These are phyloP conservation scores for Wallacemonas rigidus DNA, from an alignment of 208 protist species.

Conservation along the genomic window DNA sequence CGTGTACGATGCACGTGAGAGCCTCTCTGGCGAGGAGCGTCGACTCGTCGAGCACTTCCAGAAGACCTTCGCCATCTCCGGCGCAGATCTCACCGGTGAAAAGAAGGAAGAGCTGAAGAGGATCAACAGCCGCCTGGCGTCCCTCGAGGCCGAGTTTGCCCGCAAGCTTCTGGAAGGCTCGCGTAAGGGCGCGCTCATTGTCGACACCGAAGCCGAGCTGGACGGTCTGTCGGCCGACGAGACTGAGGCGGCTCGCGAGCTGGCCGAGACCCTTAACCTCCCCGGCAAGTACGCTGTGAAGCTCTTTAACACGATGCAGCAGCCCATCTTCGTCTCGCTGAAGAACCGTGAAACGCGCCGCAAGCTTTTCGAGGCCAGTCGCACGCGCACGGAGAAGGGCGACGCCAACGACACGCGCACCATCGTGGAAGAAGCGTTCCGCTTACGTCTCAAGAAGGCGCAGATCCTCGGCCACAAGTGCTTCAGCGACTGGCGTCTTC, in stretches of 20 bases:
- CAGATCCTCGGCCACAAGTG: constrained; percentile 44
- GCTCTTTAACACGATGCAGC: constrained; percentile 59
- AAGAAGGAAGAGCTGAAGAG: constrained; percentile 42
- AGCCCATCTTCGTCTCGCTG: constrained; percentile 43
- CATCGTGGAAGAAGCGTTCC: constrained; percentile 32
- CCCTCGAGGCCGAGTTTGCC: constrained; percentile 35
- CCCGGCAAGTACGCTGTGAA: constrained; percentile 47
- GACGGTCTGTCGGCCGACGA: constrained; percentile 43
- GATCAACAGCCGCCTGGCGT: constrained; percentile 46
- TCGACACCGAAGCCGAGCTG: constrained; percentile 41
- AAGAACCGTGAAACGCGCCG: constrained; percentile 42
- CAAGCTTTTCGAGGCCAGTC: constrained; percentile 43
- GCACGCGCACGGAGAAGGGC: constrained; percentile 22
- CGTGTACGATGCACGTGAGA: constrained; percentile 27
- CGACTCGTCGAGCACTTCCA: constrained; percentile 37
- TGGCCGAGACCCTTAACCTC: constrained; percentile 35
- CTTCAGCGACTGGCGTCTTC: constrained; percentile 53
- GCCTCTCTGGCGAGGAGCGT: constrained; percentile 35
- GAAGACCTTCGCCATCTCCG: constrained; percentile 40
- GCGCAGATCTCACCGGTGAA: constrained; percentile 29
- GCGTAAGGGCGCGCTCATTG: constrained; percentile 31
- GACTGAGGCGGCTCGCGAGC: constrained; percentile 28
- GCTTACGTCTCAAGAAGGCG: constrained; percentile 46
- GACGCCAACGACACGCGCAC: constrained; percentile 34
- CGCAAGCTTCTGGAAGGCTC: constrained; percentile 40